Evolutionary conservation across 2,329 filamentous ascomycete genomes (phyloP), one percentile per base, ranked within the genome.

Genomic region (Pseudogymnoascus sp.): DNA sequence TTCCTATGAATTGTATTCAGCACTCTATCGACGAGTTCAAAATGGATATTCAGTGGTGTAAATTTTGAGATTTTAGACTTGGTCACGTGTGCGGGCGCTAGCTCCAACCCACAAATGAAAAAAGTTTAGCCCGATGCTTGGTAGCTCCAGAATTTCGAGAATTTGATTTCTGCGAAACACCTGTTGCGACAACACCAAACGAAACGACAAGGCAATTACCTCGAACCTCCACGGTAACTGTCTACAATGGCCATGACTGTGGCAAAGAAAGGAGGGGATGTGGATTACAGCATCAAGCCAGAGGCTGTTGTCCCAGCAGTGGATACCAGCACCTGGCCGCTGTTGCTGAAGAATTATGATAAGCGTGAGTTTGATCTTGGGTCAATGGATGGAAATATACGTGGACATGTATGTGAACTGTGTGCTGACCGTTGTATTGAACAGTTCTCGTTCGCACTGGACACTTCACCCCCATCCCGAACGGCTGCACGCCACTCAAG

Each of bases 391-490:
- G n/a, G 37, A n/a, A 37, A 39, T 9, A 58, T 28, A 38, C 35
- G 18, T 33, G n/a, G 28, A 33, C 33, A 14, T 53, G 28, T 53
- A 53, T 28, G 64, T 62, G 70, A 72, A 35, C 28, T 8, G 28
- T 22, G 11, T 53, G 47, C 47, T 53, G 28, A 41, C 12, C n/a
- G 33, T 28, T 57, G 14, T 60, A 64, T 64, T 59, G 64, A 67
- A 63, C 71, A 93, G 90, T 97, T 70, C 87, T 94, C 69, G 88
- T 97, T 70, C 88, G 93, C 73, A 97, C 92, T 67, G 91, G 90
- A 66, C 93, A 99, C 77, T 99, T 96, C 78, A 97, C 93, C 35
- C 94, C 94, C 61, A 97, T 97, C 70, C 91, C 93, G 68, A 88
- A 90, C 75, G 94, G 94, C 72, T 95, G 90, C 79, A 86, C 90